Conservation (phyloP, 495 filamentous ascomycete species). For the Baudoinia panamericana region DNA sequence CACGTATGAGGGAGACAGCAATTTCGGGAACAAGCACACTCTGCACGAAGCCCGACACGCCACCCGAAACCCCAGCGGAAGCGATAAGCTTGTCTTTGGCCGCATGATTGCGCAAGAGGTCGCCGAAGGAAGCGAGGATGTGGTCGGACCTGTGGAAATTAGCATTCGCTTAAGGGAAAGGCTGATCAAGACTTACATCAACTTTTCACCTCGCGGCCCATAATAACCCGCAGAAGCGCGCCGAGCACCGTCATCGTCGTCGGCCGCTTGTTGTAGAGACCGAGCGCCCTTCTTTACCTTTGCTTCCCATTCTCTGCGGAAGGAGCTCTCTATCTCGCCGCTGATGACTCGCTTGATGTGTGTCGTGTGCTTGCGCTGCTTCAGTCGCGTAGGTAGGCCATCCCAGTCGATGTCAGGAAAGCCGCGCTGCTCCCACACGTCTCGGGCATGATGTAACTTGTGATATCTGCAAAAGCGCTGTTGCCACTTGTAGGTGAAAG, state of each 20-base stretch:
- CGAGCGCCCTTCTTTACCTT: conserved; percentile 47
- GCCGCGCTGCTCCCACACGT: conserved; percentile 46
- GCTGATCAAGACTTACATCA: conserved; percentile 37
- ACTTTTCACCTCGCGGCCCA: conserved; percentile 59
- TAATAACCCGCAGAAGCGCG: conserved; percentile 55
- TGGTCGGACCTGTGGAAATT: conserved; percentile 41
- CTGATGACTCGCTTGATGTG: conserved; percentile 47
- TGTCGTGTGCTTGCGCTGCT: conserved; percentile 33
- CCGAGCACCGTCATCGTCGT: conserved; percentile 33
- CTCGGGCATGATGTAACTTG: conserved; percentile 42
- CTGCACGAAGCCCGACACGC: conserved; percentile 66
- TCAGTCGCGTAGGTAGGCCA: conserved; percentile 48
- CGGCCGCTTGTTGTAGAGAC: conserved; percentile 38
- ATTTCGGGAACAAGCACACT: conserved; percentile 79
- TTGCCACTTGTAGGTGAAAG: conserved; percentile 20
- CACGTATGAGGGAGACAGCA: conserved; percentile 59
- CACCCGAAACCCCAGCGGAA: conserved; percentile 50
- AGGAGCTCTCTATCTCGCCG: conserved; percentile 44
- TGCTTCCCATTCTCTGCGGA: conserved; percentile 45
- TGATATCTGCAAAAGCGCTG: conserved; percentile 61
- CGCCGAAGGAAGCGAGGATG: conserved; percentile 40
- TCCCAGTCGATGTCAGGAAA: conserved; percentile 77
- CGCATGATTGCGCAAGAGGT: conserved; percentile 49
- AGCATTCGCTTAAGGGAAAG: too few species aligned
- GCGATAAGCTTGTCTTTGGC: conserved; percentile 56